Base-by-base conservation (phyloP, 2,329 filamentous ascomycete species). In the Ophiobolus disseminans region DNA sequence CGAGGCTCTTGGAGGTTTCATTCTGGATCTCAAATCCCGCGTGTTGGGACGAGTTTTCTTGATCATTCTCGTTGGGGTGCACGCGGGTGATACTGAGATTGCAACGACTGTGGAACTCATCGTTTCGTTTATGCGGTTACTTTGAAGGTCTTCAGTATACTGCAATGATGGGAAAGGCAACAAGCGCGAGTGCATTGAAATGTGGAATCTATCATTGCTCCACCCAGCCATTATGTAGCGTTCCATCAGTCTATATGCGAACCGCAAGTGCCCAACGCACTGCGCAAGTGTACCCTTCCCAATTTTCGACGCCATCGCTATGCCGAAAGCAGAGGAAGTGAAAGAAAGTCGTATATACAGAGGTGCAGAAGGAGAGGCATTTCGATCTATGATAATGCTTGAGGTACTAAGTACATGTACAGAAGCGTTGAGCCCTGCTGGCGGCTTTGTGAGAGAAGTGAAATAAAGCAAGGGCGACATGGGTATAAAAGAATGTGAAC, bases 291-390 rank as follows among this genome's bases (percentile, higher is more conserved):
- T 49, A 40, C 52, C 55, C 52, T 54, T 55, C 45, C 54, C 44
- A 23, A 41, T 58, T 61, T 56, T 56, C 45, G 42, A 57, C 58
- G 60, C 62, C 58, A 48, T 50, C 57, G 58, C 60, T 63, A 65
- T 63, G 60, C 55, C 48, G 22, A 50, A 57, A 58, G 46, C 48
- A 48, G 28, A 40, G 36, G 25, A 36, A 49, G 25, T 45, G 48
- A 53, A 49, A 28, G 48, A 58, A 35, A 45, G 48, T 50, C 46
- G 40, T 45, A 30, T 58, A 57, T 63, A 59, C 50, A 60, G 45
- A 22, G 14, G 23, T 31, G 14, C 31, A 30, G 42, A 19, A 25
- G 38, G 35, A 9, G 34, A 38, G 46, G 40, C 45, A 44, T 54
- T 48, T 42, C 47, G 16, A 41, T 55, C 50, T 55, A 38, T 45